Evolutionary conservation across 495 filamentous ascomycete species (phyloP), one percentile per base, ranked within the genome.

Genomic region (Aspergillus biplanus): DNA sequence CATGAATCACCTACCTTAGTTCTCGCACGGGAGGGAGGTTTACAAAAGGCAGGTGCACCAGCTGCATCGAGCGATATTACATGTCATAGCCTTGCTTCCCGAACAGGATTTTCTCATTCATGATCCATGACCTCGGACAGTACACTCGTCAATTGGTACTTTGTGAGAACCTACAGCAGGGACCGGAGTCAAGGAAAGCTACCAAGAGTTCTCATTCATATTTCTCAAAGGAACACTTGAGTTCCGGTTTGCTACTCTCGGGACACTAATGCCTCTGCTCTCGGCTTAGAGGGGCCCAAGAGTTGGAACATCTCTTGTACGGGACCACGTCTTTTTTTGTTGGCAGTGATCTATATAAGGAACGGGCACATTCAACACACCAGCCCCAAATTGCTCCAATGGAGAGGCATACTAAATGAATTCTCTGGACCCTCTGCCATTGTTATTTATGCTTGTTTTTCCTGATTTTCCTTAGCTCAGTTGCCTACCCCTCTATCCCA

Each of bases 261-360:
- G 13, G 16, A n/a, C n/a, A 50, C 47, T 27, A 27, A 50, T 11
- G 11, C 3, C 47, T 27, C 21, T 18, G 9, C 27, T n/a, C 11
- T 57, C 21, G 16, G 33, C 61, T 57, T 63, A 46, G 53, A 63
- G 53, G 37, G 44, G 61, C 42, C 53, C 53, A 16, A 33, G 33
- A 62, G 39, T 39, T 32, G 32, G 53, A 6, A 54, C 16, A 33
- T 54, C 42, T 50, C 35, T 65, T 64, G 63, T 69, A 65, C 37
- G 67, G 63, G 16, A 69, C 67, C 67, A 69, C 67, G 67, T 69
- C 34, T 44, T 39, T 33, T 44, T 68, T 62, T 49, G 66, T 52
- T 65, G 66, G 66, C 66, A 64, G 52, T 27, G 27, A 54, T 54
- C 11, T 54, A 33, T 54, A 54, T 54, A 54, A 34, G 27, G 8